These are phyloP conservation scores for Colletotrichum neosansevieriae DNA, from an alignment of 2,329 filamentous ascomycete genomes.

Conservation along the genomic window DNA sequence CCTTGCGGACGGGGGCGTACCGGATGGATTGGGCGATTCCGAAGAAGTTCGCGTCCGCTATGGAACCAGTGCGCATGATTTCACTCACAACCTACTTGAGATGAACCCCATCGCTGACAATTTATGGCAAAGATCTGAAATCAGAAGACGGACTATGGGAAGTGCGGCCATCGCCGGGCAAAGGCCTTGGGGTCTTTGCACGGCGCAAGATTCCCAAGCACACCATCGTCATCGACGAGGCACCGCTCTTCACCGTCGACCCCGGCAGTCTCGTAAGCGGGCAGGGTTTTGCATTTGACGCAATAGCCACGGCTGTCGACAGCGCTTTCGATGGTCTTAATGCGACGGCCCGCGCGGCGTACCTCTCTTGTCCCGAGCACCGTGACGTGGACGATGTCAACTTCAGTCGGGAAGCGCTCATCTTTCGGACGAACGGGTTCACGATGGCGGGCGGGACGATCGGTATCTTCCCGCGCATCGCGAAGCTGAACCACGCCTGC, in stretches of 20 bases:
- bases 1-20: constrained; percentile 6
- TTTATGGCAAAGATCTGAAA: constrained; percentile 21
- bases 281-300: constrained; percentile 48
- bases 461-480: constrained; percentile 50
- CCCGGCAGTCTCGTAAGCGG: constrained; percentile 45
- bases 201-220: constrained; percentile 49
- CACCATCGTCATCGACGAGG: constrained; percentile 54
- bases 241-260: constrained; percentile 49
- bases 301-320: constrained; percentile 50
- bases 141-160: constrained; percentile 42
- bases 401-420: constrained; percentile 44
- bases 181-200: constrained; percentile 57
- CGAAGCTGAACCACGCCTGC: constrained; percentile 56
- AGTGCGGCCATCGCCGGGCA: constrained; percentile 49
- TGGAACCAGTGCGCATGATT: constrained; percentile 14
- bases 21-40: constrained; percentile 17
- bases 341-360: constrained; percentile 46
- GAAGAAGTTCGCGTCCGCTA: constrained; percentile 34
- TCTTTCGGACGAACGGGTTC: constrained; percentile 57
- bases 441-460: constrained; percentile 46
- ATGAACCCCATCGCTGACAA: constrained; percentile 3
- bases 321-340: constrained; percentile 34
- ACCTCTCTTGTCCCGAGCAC: constrained; percentile 47
- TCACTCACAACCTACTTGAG: neutral
- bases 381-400: constrained; percentile 41